Base-by-base conservation (phyloP, 2,329 filamentous ascomycete species). In the Aureobasidium sp. region DNA sequence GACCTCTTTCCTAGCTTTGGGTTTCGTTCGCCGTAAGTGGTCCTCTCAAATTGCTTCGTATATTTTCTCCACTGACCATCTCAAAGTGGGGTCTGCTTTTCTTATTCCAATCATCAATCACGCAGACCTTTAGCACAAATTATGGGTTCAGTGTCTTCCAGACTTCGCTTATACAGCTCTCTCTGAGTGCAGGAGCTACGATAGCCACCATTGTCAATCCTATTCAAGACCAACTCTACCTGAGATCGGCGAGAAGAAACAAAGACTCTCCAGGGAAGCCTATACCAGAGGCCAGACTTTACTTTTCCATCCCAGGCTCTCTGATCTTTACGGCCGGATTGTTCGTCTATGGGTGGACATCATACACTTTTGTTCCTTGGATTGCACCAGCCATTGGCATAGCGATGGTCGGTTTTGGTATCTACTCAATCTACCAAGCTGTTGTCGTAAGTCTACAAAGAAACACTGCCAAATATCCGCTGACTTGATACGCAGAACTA, bases 351-450 rank as follows among this genome's bases (percentile, higher is more conserved):
- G 88, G 88, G 15, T 91, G 89, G 82, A 86, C 87, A 0, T 83
- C 84, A 0, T 84, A 79, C 62, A 72, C 81, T 0, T 78, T 77
- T 0, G 79, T 86, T 1, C 88, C 84, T 66, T 93, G 89, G 89
- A 86, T 90, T 61, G 83, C 84, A 0, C 89, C 90, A 0, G 76
- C 85, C 0, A 74, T 93, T 5, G 87, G 85, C 0, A 80, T 96
- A 37, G 84, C 81, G 0, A 83, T 91, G 63, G 87, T 90, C 0
- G 93, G 88, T 0, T 88, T 93, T 79, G 88, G 92, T 29, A 95
- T 97, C 66, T 93, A 90, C 72, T 87, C 85, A 37, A 85, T 97
- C 41, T 95, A 95, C 70, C 81, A 97, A 1, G 87, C 91, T 2
- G 89, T 91, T 0, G 96, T 96, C 77, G 52, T 56, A 31, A 56